Conservation (phyloP, 2,329 filamentous ascomycete species). For the Rosellinia necatrix region DNA sequence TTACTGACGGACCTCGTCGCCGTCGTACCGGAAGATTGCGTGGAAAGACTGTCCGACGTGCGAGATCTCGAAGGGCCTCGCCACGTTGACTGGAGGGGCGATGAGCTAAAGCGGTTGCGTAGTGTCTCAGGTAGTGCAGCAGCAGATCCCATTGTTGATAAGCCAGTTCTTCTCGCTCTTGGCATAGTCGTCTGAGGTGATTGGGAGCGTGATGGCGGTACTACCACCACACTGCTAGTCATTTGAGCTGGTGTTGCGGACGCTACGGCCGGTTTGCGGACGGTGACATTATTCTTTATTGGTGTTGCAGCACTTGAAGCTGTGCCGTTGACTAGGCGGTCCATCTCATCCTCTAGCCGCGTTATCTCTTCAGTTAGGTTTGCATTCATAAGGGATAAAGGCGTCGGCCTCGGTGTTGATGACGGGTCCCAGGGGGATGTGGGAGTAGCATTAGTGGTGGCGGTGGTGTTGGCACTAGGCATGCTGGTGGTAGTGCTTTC, state of each 20-base stretch:
- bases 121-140: neutral
- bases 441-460: too few species aligned
- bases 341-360: conserved; percentile 8
- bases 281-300: neutral
- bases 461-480: neutral
- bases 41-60: neutral
- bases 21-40: neutral
- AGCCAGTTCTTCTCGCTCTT: neutral
- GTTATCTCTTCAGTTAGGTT: conserved; percentile 4
- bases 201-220: neutral
- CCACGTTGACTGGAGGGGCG: neutral
- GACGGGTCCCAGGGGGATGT: neutral
- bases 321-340: neutral
- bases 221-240: too few species aligned
- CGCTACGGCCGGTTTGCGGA: neutral
- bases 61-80: neutral
- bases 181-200: neutral
- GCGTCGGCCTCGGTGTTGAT: neutral
- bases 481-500: neutral
- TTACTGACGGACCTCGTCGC: neutral
- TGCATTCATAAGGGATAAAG: neutral
- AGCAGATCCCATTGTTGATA: neutral
- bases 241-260: neutral
- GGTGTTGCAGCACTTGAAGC: neutral
- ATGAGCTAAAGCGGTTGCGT: neutral